A percentile compares a stretch with the other conserved stretches of the same genome.
phyloP scores from a whole-genome alignment of 805 yeast species.

The Candida yuanshanica region DNA sequence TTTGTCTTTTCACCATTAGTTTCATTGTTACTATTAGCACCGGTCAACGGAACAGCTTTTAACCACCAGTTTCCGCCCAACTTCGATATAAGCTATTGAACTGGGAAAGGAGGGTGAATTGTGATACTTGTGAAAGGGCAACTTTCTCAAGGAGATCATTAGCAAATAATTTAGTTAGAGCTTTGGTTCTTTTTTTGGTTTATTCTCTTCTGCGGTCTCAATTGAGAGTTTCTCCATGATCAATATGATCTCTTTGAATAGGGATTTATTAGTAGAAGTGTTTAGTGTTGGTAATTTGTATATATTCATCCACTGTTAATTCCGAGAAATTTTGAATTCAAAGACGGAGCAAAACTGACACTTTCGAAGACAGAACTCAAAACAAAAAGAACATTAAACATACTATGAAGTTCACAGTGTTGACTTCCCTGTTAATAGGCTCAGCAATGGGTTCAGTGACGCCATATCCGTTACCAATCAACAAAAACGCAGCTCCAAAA shows the following conservation, averaged over 20 bases:
- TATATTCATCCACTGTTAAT: too few relatives aligned
- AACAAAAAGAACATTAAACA: neutral
- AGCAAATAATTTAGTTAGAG: conserved; percentile 1
- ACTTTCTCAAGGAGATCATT: neutral
- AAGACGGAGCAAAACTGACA: neutral
- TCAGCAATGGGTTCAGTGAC: conserved; percentile 3
- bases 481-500: neutral
- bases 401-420: neutral
- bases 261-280: too few relatives aligned
- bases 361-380: neutral
- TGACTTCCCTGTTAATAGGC: neutral
- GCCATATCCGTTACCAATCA: conserved; percentile 7
- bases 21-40: neutral
- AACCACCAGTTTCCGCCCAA: neutral
- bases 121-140: neutral
- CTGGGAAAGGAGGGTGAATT: conserved; percentile 3
- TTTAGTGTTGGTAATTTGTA: too few relatives aligned
- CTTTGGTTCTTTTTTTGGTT: neutral
- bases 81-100: conserved; percentile 2
- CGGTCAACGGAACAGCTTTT: neutral
- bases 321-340: too few relatives aligned
- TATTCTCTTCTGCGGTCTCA: neutral
- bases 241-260: too few relatives aligned
- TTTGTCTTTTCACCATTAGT: neutral
- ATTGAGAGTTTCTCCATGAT: neutral